A percentile compares a stretch with the other conserved stretches of the same genome.
These are phyloP conservation scores for Leccinellum albellum DNA, from an alignment of 768 basidiomycete genomes.

Conservation along the genomic window DNA sequence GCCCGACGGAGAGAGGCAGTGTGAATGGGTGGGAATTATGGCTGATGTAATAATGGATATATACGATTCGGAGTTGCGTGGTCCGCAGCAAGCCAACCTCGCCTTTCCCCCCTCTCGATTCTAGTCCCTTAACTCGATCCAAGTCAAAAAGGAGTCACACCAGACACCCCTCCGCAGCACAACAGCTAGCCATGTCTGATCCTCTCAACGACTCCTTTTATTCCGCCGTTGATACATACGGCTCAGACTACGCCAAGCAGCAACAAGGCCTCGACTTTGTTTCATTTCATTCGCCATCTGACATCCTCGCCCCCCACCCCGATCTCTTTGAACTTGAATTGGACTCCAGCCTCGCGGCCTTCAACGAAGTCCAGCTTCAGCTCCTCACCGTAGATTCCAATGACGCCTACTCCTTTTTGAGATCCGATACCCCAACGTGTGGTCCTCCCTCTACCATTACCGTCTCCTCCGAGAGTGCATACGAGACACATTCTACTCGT, in stretches of 20 bases:
- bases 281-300: slow-evolving; percentile 64
- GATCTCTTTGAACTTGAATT: slow-evolving; percentile 84
- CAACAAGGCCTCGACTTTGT: slow-evolving; percentile 57
- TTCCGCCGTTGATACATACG: slow-evolving; percentile 34
- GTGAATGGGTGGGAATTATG: slow-evolving; percentile 25
- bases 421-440: slow-evolving; percentile 59
- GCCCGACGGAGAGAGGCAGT: slow-evolving; percentile 25
- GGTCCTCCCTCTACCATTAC: slow-evolving; percentile 79
- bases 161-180: slow-evolving; percentile 24
- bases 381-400: slow-evolving; percentile 61
- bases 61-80: slow-evolving; percentile 33
- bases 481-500: slow-evolving; percentile 63
- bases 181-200: slow-evolving; percentile 29
- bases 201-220: slow-evolving; percentile 30
- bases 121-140: slow-evolving; percentile 2
- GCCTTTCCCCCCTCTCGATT: slow-evolving; percentile 8
- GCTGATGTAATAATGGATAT: slow-evolving; percentile 35
- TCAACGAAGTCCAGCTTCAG: slow-evolving; percentile 61
- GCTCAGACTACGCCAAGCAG: slow-evolving; percentile 37
- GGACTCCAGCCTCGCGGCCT: slow-evolving; percentile 63
- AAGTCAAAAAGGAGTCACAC: slow-evolving; percentile 19
- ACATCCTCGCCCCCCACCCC: slow-evolving; percentile 73
- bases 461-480: slow-evolving; percentile 72
- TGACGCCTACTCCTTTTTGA: slow-evolving; percentile 61
- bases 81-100: slow-evolving; percentile 28